phyloP scores from a whole-genome alignment of 352 stramenopile species.

The Globisporangium splendens region DNA sequence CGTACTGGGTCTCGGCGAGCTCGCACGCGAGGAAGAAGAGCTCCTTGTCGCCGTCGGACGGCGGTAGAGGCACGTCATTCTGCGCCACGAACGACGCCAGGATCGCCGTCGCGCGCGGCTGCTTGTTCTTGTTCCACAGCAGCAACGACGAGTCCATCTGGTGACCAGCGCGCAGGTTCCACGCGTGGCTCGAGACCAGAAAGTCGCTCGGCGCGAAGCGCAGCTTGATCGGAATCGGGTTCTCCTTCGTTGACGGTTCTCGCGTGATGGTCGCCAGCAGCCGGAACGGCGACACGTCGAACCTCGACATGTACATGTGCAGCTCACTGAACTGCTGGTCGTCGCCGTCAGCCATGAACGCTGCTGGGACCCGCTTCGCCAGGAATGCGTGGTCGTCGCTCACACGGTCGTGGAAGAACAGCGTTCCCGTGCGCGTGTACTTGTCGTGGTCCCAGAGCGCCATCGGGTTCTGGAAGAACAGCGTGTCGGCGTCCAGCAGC shows the following conservation, averaged over 20 bases:
- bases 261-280: constrained; percentile 32
- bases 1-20: constrained; percentile 63
- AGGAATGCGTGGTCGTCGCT: constrained; percentile 42
- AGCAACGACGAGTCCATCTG: constrained; percentile 74
- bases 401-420: constrained; percentile 57
- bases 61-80: constrained; percentile 29
- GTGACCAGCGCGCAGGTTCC: constrained; percentile 59
- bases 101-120: constrained; percentile 66
- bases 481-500: constrained; percentile 67
- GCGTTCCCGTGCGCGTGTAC: constrained; percentile 46
- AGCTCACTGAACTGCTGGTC: constrained; percentile 29
- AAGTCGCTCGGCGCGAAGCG: constrained; percentile 52
- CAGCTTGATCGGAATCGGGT: constrained; percentile 14
- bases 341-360: too few species aligned
- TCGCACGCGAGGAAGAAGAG: constrained; percentile 74
- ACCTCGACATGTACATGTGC: constrained; percentile 47
- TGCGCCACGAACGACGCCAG: constrained; percentile 48
- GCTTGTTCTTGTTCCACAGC: constrained; percentile 64
- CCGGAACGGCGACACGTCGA: constrained; percentile 44
- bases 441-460: constrained; percentile 48
- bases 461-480: constrained; percentile 62
- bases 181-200: constrained; percentile 52
- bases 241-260: not conserved
- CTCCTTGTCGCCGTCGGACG: constrained; percentile 73
- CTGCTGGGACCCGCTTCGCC: constrained; percentile 18